Evolutionary conservation across 1,284 basidiomycete species (phyloP), one percentile per base, ranked within the genome.

Genomic region (Ceratobasidium sp.): DNA sequence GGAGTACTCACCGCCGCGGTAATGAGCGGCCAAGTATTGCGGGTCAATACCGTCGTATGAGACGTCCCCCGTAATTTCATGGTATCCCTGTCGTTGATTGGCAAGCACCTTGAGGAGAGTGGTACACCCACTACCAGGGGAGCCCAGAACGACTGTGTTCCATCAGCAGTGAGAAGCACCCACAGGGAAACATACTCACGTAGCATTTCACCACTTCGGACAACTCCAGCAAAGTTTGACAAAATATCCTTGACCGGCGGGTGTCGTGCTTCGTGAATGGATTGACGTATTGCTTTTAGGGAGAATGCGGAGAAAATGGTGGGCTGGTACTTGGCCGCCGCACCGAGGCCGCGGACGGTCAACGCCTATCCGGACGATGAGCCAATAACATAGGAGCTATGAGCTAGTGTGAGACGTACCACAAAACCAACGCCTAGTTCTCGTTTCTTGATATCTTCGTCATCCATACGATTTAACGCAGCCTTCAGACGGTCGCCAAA

Each of bases 111-210:
- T 92, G 72, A 94, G 86, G 46, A 94, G 84, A 0, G 91, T 91
- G 23, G 84, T 87, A 79, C 92, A 94, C 1, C 93, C 92, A 0
- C 90, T 87, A 1, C 91, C 91, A n/a, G 93, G 93, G 62, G 90
- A 88, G 7, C 93, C 93, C 4, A 95, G 84, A n/a, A 94, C 92
- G 13, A 93, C 85, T 87, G 64, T 47, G 21, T 46, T 50, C 18
- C n/a, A n/a, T n/a, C n/a, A 73, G 57, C 43, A 21, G 58, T 23
- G 58, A 69, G 70, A 73, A 30, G 21, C 23, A 9, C 9, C 73
- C 9, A 54, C 9, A 58, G 44, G 41, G n/a, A 77, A 32, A 38
- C 61, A 32, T 8, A 79, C 84, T 26, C 75, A 87, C 86, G 80
- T 3, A 88, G 80, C 88, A 90, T 90, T 77, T 90, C 87, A 2